A percentile compares a stretch with the other conserved stretches of the same genome.
Evolutionary conservation across 345 rosid genomes (phyloP).

Genomic region (Triadica sebifera): DNA sequence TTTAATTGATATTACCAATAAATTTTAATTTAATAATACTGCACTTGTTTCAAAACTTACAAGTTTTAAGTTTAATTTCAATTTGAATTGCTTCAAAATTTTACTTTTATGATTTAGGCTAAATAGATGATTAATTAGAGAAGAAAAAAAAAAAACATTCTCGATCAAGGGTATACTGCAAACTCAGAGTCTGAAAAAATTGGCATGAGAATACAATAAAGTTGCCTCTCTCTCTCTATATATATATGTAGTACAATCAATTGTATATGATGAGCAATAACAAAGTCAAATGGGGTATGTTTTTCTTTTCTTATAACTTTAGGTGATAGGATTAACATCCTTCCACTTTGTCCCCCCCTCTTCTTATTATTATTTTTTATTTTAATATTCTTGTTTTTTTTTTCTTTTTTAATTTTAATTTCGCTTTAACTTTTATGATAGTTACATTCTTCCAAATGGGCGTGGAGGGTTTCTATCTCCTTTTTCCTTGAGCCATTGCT

Average conservation of each 20-base stretch:
- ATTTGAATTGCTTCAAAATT: too few relatives aligned
- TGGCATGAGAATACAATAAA: not conserved
- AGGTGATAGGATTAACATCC: conserved; percentile 87
- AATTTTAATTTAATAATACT: too few relatives aligned
- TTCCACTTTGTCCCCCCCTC: conserved; percentile 92
- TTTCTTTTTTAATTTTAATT: too few relatives aligned
- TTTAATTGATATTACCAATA: too few relatives aligned
- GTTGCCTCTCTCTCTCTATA: not conserved
- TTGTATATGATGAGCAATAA: conserved; percentile 44
- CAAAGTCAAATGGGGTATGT: conserved; percentile 55
- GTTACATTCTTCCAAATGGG: conserved; percentile 6
- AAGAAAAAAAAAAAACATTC: too few relatives aligned
- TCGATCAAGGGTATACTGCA: not conserved
- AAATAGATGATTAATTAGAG: too few relatives aligned
- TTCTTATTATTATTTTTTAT: not conserved
- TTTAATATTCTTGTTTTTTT: not conserved
- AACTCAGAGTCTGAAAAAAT: not conserved
- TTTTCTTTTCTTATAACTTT: conserved; percentile 43
- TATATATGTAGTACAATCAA: conserved; percentile 52
- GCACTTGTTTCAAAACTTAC: too few relatives aligned
- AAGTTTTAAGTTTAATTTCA: too few relatives aligned
- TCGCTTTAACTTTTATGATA: not conserved
- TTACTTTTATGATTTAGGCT: not conserved
- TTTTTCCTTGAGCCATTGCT: conserved; percentile 43
- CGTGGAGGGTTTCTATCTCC: conserved; percentile 44